Evolutionary conservation across 805 yeast species (phyloP).

Genomic region (Citeromyces nyonsensis): DNA sequence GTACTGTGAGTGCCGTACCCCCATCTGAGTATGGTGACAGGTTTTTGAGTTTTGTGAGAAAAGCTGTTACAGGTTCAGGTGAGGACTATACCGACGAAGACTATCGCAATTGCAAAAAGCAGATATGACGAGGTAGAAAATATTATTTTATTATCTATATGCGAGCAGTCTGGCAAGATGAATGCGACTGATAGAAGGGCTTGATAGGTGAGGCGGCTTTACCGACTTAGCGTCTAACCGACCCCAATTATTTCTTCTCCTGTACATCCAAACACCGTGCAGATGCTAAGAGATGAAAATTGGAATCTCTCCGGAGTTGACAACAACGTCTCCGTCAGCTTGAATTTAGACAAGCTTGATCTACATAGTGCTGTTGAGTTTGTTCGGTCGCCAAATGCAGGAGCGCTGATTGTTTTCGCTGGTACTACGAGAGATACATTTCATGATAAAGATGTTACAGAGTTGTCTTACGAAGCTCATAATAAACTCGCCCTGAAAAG

Average conservation of each 20-base stretch:
- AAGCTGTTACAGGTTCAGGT: constrained; percentile 3
- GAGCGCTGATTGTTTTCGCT: constrained; percentile 31
- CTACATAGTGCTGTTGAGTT: constrained; percentile 14
- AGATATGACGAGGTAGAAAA: too few species aligned
- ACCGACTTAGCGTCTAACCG: too few species aligned
- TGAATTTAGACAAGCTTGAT: constrained; percentile 10
- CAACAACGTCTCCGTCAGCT: constrained; percentile 7
- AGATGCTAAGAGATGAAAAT: too few species aligned
- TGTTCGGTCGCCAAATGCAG: constrained; percentile 25
- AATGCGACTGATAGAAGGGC: too few species aligned
- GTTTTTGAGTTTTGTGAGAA: constrained; percentile 52
- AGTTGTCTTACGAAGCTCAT: constrained; percentile 30
- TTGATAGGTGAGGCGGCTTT: too few species aligned
- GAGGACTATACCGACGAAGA: too few species aligned
- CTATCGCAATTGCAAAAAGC: too few species aligned
- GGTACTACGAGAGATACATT: constrained; percentile 33
- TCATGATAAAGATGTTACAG: constrained; percentile 20
- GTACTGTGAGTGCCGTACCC: constrained; percentile 77
- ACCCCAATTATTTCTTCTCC: too few species aligned
- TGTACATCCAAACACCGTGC: too few species aligned
- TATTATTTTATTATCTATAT: too few species aligned
- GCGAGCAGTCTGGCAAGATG: too few species aligned
- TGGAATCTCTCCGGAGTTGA: too few species aligned
- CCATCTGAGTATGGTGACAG: constrained; percentile 83
- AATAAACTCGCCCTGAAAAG: constrained; percentile 22